Base-by-base conservation (phyloP, 345 rosid species). In the Eucalyptus pauciflora region DNA sequence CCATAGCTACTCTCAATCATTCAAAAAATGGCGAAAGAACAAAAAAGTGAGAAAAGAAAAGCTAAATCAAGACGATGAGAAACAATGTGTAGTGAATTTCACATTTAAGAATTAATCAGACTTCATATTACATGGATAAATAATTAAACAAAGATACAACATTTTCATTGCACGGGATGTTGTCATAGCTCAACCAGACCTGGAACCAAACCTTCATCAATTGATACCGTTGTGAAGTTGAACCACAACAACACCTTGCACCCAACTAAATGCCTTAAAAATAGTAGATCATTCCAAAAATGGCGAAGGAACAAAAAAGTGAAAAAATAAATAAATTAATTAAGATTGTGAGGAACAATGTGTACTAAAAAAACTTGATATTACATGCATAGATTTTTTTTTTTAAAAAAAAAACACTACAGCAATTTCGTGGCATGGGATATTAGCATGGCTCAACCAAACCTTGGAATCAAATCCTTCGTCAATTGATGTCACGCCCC, bases 381-480 rank as follows among this genome's bases (percentile, higher is more conserved):
- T 62, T 27, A 62, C 17, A 0, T 31, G 24, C 24, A 33, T 16
- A 56, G 5, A 56, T 52, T 46, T 54, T n/a, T n/a, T n/a, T n/a
- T n/a, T n/a, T n/a, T n/a, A 7, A 8, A 3, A 54, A 18, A 8
- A 22, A 56, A 56, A 56, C 29, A 69, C 43, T 69, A 69, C 0
- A 10, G 3, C 7, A 69, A 0, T 33, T 33, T 17, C 2, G 4
- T 33, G 25, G 25, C 45, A 69, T 9, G 45, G 0, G 43, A 17
- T 69, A 69, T 33, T 69, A 6, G 80, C 2, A 2, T 10, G 18
- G 12, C 80, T 69, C 13, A 0, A 69, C 80, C 43, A 64, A 15
- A 64, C 7, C 37, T 1, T n/a, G 5, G 4, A 29, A 64, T 64
- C 5, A 0, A 29, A 64, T 0, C 76, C 76, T 31, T 64, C 5